phyloP scores from a whole-genome alignment of 208 protist genomes.

The Trypanosomatidae sp. region DNA sequence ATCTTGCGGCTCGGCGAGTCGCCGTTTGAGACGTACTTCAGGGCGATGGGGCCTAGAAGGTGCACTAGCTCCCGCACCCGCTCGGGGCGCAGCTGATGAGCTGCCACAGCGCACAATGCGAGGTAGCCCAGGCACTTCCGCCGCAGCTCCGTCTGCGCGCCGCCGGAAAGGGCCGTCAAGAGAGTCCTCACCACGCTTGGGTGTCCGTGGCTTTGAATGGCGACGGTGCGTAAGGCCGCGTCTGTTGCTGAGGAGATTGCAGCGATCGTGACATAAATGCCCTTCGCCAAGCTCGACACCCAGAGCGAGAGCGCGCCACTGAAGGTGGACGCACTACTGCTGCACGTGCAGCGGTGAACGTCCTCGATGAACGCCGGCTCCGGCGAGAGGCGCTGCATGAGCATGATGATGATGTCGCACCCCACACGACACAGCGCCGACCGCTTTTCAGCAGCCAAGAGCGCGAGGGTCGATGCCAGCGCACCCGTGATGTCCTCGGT shows the following conservation, averaged over 20 bases:
- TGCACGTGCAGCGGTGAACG: slow-evolving; percentile 18
- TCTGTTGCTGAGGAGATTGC: slow-evolving; percentile 79
- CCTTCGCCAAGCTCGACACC: slow-evolving; percentile 50
- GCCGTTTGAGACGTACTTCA: slow-evolving; percentile 62
- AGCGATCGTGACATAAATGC: slow-evolving; percentile 81
- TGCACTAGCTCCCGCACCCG: slow-evolving; percentile 11
- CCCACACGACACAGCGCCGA: slow-evolving; percentile 75
- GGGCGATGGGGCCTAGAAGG: slow-evolving; percentile 20
- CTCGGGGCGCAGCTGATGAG: slow-evolving; percentile 12
- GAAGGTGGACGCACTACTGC: slow-evolving; percentile 15
- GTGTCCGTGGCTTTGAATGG: slow-evolving; percentile 59
- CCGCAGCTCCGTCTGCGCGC: slow-evolving; percentile 78
- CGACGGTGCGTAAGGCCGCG: slow-evolving; percentile 50
- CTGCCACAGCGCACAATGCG: slow-evolving; percentile 54
- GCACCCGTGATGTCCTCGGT: slow-evolving; percentile 20
- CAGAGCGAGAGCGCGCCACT: slow-evolving; percentile 42
- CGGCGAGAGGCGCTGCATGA: slow-evolving; percentile 42
- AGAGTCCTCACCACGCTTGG: slow-evolving; percentile 39
- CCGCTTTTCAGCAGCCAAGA: slow-evolving; percentile 65
- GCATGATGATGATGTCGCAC: slow-evolving; percentile 48
- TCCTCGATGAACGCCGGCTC: slow-evolving; percentile 36
- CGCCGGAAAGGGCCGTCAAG: slow-evolving; percentile 40
- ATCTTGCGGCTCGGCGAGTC: slow-evolving; percentile 79
- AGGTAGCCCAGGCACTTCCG: slow-evolving; percentile 82
- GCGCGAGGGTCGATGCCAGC: slow-evolving; percentile 35